Conservation (phyloP, 176 grass and related monocot genomes). For the Dactylis glomerata region DNA sequence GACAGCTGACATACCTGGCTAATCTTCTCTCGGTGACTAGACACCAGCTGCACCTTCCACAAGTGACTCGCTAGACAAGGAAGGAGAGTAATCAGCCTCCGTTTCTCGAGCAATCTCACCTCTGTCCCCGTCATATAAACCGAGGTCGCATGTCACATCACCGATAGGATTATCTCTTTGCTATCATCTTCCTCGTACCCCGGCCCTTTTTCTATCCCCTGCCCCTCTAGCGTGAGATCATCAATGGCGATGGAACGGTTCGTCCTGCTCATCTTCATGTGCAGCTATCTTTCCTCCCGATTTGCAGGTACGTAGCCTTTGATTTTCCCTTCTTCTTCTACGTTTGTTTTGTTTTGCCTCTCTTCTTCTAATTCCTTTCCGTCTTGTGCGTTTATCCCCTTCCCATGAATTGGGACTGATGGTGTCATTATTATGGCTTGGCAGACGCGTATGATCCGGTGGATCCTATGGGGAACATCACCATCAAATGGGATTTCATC, state of each 20-base stretch:
- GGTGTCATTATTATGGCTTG: neutral
- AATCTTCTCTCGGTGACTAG: neutral
- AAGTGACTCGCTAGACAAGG: neutral
- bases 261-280: slow-evolving; percentile 14
- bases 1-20: too few relatives aligned
- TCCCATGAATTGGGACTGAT: neutral
- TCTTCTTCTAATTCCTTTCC: neutral
- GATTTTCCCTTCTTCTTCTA: neutral
- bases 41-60: slow-evolving; percentile 32
- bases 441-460: slow-evolving; percentile 62
- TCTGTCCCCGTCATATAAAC: slow-evolving; percentile 29
- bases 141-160: slow-evolving; percentile 35
- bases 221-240: neutral
- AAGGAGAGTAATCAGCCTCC: neutral
- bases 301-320: slow-evolving; percentile 34
- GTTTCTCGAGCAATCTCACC: too few relatives aligned
- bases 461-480: slow-evolving; percentile 64
- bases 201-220: neutral
- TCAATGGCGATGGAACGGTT: neutral
- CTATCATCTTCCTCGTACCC: slow-evolving; percentile 25
- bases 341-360: neutral
- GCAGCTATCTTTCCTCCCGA: neutral
- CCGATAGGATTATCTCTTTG: neutral
- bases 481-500: slow-evolving; percentile 67
- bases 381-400: neutral